Evolutionary conservation across 305 asterid species (phyloP), one percentile per base, ranked within the genome.

Genomic region (Plantago coronopus): DNA sequence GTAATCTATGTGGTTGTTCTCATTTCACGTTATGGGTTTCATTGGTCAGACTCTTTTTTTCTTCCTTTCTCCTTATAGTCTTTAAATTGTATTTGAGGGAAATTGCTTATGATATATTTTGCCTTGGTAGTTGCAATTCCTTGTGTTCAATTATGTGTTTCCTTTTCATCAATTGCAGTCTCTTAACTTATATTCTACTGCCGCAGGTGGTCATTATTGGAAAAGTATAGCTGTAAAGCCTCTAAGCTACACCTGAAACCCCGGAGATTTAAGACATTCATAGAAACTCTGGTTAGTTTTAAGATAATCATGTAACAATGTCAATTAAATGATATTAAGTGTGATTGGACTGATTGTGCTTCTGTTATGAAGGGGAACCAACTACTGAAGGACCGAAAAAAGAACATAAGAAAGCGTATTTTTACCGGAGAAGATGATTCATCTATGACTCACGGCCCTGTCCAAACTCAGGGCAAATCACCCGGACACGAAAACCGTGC

Each of bases 211-310:
- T 89, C 97, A 21, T 78, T 93, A 57, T 74, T 93, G 85, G 99
- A 93, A 79, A 89, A 93, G 74, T 89, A 83, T 76, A 87, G 99
- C 83, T 89, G 99, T 72, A 93, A 89, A 80, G 94, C 99, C 69
- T 93, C 99, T 60, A 89, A 89, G 87, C 96, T 93, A 69, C 99
- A 89, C 81, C 78, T 93, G 82, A 93, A 93, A 78, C 99, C 99
- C 25, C 88, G 99, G 60, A 89, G 99, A 72, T 89, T 81, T 77
- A 93, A 93, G 86, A 79, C 89, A 67, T 87, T 93, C 76, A 76
- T 89, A 45, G 97, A 93, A 77, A 78, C 94, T 67, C 76, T 93
- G 99, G 99, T 93, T 68, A 77, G 95, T 85, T 57, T 64, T 40
- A 37, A 59, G 50, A 71, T 67, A 48, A 53, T 44, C 44, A 22